These are phyloP conservation scores for Rhodotorula sp. DNA, from an alignment of 1,284 basidiomycete genomes.

Conservation along the genomic window DNA sequence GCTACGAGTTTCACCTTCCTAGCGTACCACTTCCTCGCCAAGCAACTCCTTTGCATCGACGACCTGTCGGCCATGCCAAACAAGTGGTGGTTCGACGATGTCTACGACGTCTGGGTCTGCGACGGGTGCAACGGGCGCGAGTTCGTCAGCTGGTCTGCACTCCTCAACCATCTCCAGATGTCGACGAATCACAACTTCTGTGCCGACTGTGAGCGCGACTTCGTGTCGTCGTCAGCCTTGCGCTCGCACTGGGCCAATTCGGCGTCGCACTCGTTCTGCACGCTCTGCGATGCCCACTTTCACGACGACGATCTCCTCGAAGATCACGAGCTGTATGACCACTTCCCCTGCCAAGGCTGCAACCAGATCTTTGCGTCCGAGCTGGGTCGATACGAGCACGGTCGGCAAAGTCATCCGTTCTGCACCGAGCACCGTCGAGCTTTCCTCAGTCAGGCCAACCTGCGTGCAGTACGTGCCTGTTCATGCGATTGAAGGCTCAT, in stretches of 20 bases:
- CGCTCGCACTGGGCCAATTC: conserved; percentile 42
- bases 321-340: conserved; percentile 9
- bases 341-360: conserved; percentile 16
- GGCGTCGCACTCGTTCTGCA: conserved; percentile 54
- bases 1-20: too few species aligned
- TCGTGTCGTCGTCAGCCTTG: conserved; percentile 40
- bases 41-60: too few species aligned
- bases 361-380: conserved; percentile 49
- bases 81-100: too few species aligned
- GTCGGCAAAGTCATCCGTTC: conserved; percentile 56
- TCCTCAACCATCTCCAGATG: background rate
- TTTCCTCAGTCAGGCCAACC: conserved; percentile 49
- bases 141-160: background rate
- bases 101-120: background rate
- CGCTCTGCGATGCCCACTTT: conserved; percentile 53
- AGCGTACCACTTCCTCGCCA: too few species aligned
- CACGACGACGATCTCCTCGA: conserved; percentile 27
- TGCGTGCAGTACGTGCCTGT: conserved; percentile 13
- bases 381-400: conserved; percentile 55
- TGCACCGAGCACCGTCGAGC: conserved; percentile 54
- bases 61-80: too few species aligned
- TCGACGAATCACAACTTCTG: background rate
- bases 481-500: too few species aligned
- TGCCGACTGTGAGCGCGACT: conserved; percentile 50
- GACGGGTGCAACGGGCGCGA: background rate